Base-by-base conservation (phyloP, 129 eudicot species). In the Smallanthus sonchifolius region DNA sequence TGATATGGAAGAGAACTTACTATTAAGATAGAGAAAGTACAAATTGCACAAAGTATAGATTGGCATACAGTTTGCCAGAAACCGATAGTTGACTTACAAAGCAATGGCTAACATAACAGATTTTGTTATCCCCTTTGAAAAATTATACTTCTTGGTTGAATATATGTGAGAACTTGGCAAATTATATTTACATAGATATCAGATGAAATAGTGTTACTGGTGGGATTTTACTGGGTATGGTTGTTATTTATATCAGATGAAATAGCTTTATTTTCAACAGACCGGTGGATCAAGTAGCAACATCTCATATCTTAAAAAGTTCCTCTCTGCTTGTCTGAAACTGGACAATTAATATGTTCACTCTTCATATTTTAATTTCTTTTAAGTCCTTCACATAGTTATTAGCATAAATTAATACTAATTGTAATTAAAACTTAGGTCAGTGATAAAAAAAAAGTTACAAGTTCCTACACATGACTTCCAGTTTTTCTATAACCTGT, bases 1-100 rank as follows among this genome's bases (percentile, higher is more conserved):
- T 45, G 77, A 60, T 64, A 60, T 30, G 61, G 57, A 57, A 43
- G 24, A 59, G 14, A 16, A 54, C 38, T 72, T 24, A 52, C 37
- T 17, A 42, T 56, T 39, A 14, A 57, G 10, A 49, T 28, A 54
- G 55, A 59, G 57, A 73, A 52, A 56, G 3, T 24, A 39, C 2
- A 35, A 72, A 9, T 38, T 42, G 37, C 39, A 20, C 28, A 43
- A 56, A 43, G 48, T 47, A 28, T 74, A 34, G 65, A 63, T 20
- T 35, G 40, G 37, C 49, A 10, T 74, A 49, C 20, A 62, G 44
- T 45, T 28, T 13, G 45, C 47, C 36, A 61, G 13, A 73, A 60
- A 59, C 20, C 11, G 10, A 55, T 15, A 16, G 7, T 45, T 8
- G 51, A 13, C 30, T 24, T 63, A 61, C 62, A 36, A 30, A 49